phyloP scores from a whole-genome alignment of 2,329 filamentous ascomycete genomes.

The Drechslerella stenobrocha region DNA sequence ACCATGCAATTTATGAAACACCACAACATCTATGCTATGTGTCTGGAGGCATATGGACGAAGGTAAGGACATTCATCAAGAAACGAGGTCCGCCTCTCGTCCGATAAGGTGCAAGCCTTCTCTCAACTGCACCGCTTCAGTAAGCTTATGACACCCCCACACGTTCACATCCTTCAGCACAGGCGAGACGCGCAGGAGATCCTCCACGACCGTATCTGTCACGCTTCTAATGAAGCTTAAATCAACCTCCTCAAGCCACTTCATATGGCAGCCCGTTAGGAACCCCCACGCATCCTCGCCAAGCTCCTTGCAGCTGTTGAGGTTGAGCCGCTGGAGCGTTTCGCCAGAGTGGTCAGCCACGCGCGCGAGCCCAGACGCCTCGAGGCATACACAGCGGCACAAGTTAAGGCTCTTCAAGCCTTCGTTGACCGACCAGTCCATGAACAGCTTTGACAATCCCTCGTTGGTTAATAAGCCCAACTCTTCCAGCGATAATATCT shows the following conservation, averaged over 20 bases:
- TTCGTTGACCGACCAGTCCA: slow-evolving; percentile 49
- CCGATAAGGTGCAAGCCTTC: slow-evolving; percentile 37
- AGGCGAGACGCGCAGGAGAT: slow-evolving; percentile 36
- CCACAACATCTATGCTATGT: not conserved
- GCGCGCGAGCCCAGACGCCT: slow-evolving; percentile 39
- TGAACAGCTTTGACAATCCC: slow-evolving; percentile 50
- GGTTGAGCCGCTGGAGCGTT: slow-evolving; percentile 48
- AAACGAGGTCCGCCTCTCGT: slow-evolving; percentile 42
- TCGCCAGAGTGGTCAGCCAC: slow-evolving; percentile 49
- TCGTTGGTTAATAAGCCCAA: slow-evolving; percentile 48
- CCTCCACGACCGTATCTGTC: slow-evolving; percentile 49
- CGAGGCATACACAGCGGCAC: slow-evolving; percentile 34
- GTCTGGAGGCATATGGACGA: not conserved
- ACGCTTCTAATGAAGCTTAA: slow-evolving; percentile 51
- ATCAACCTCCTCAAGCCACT: slow-evolving; percentile 49
- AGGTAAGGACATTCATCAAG: slow-evolving; percentile 6
- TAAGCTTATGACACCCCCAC: slow-evolving; percentile 55
- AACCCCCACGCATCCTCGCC: slow-evolving; percentile 37
- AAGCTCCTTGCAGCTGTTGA: slow-evolving; percentile 50
- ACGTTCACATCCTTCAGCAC: slow-evolving; percentile 47
- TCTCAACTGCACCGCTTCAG: slow-evolving; percentile 48
- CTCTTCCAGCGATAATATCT: slow-evolving; percentile 47
- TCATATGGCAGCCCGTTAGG: slow-evolving; percentile 24
- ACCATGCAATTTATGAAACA: not conserved
- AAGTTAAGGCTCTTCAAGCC: slow-evolving; percentile 48